phyloP scores from a whole-genome alignment of 2,329 filamentous ascomycete genomes.

The Hypoxylon sp. region DNA sequence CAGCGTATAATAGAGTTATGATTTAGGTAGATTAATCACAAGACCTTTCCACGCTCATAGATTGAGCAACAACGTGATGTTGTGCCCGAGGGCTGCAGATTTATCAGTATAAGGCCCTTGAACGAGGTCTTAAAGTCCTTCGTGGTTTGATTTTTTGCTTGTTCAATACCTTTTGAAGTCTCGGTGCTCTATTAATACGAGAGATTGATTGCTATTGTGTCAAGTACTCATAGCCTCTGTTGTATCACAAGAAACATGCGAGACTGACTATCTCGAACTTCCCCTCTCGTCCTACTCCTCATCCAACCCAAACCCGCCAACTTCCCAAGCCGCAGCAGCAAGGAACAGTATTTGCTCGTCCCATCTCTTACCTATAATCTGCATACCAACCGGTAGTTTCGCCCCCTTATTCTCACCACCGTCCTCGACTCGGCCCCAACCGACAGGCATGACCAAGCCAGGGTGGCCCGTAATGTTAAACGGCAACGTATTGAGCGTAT shows the following conservation, averaged over 20 bases:
- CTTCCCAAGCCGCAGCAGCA: slow-evolving; percentile 49
- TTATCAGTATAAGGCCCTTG: no score
- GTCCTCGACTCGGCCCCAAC: slow-evolving; percentile 47
- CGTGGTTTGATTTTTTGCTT: no score
- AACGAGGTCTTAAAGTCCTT: no score
- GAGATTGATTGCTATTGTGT: no score
- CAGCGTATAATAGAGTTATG: neutral
- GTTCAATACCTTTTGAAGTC: no score
- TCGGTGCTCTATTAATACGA: no score
- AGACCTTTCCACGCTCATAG: neutral
- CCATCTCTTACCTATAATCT: slow-evolving; percentile 49
- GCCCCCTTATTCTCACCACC: slow-evolving; percentile 33
- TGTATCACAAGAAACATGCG: neutral
- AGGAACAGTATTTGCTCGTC: slow-evolving; percentile 48
- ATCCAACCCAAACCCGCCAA: slow-evolving; percentile 49
- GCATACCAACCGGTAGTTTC: slow-evolving; percentile 50
- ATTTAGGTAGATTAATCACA: neutral
- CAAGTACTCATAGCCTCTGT: neutral
- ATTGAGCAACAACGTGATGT: neutral
- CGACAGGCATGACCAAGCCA: slow-evolving; percentile 59
- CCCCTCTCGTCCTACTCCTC: slow-evolving; percentile 13
- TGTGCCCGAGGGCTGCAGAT: no score
- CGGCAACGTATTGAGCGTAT: slow-evolving; percentile 58
- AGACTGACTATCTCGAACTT: neutral
- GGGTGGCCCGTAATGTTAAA: slow-evolving; percentile 66